phyloP scores from a whole-genome alignment of 345 rosid species.

The Toxicodendron radicans region DNA sequence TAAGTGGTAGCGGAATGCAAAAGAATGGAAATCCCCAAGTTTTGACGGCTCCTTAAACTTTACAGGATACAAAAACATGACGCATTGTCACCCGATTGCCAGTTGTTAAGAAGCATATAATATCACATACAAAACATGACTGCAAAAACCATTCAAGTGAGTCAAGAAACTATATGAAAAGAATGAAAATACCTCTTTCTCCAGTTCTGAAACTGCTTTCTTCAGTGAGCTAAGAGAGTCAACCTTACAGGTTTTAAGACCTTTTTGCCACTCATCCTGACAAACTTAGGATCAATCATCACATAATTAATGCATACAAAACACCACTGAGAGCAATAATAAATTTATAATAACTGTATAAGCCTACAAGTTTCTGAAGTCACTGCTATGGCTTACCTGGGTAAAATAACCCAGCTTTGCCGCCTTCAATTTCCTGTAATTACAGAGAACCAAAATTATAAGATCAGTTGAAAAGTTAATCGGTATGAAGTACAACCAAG shows the following conservation, averaged over 20 bases:
- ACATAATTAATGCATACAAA: background rate
- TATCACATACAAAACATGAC: background rate
- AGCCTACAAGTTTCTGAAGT: background rate
- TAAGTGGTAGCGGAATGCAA: slow-evolving; percentile 50
- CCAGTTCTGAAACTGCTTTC: slow-evolving; percentile 34
- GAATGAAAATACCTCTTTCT: slow-evolving; percentile 40
- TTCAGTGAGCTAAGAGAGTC: slow-evolving; percentile 39
- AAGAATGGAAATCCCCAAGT: slow-evolving; percentile 44
- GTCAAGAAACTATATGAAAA: slow-evolving; percentile 4
- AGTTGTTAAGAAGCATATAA: background rate
- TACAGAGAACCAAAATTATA: slow-evolving; percentile 12
- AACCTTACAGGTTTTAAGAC: slow-evolving; percentile 41
- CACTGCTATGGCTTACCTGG: slow-evolving; percentile 26
- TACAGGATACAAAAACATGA: slow-evolving; percentile 14
- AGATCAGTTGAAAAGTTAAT: slow-evolving; percentile 1
- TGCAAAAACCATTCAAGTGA: background rate
- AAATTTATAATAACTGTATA: background rate
- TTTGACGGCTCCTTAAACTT: slow-evolving; percentile 35
- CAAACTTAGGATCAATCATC: background rate
- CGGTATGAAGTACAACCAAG: background rate
- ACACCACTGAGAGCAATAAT: background rate
- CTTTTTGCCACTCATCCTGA: slow-evolving; percentile 56
- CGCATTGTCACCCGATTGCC: slow-evolving; percentile 5
- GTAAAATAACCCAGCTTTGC: slow-evolving; percentile 53
- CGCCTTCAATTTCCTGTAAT: slow-evolving; percentile 54